A percentile compares a stretch with the other conserved stretches of the same genome.
Evolutionary conservation across 768 basidiomycete species (phyloP).

Genomic region (Xerocomellus amylosporus): DNA sequence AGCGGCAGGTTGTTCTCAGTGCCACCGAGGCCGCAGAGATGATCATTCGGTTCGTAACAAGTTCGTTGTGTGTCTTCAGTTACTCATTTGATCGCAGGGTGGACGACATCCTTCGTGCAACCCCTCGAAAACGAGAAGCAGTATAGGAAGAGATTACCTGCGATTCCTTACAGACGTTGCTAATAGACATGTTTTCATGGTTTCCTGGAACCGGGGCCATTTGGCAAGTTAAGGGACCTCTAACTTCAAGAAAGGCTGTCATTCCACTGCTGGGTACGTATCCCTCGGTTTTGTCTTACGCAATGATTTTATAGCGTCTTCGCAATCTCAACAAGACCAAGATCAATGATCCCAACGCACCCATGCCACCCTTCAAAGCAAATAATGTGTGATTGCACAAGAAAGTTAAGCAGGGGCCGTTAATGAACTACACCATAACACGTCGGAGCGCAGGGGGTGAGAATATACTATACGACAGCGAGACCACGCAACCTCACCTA

Average conservation of each 20-base stretch:
- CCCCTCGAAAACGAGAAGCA: conserved; percentile 84
- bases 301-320: not conserved
- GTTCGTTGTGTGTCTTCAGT: not conserved
- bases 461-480: too few relatives aligned
- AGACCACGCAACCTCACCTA: too few relatives aligned
- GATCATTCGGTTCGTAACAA: conserved; percentile 77
- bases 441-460: too few relatives aligned
- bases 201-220: not conserved
- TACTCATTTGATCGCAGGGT: conserved; percentile 49
- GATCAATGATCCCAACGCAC: not conserved
- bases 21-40: conserved; percentile 98
- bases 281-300: not conserved
- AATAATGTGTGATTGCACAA: not conserved
- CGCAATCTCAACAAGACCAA: not conserved
- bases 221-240: not conserved
- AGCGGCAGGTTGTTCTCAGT: conserved; percentile 90
- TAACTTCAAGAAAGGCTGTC: not conserved
- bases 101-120: conserved; percentile 85
- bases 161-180: not conserved
- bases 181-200: conserved; percentile 3
- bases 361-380: not conserved
- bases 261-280: not conserved
- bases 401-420: too few relatives aligned
- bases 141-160: conserved; percentile 38
- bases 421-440: too few relatives aligned